Base-by-base conservation (phyloP, 2,329 filamentous ascomycete genomes). In the Arthroderma sp. region DNA sequence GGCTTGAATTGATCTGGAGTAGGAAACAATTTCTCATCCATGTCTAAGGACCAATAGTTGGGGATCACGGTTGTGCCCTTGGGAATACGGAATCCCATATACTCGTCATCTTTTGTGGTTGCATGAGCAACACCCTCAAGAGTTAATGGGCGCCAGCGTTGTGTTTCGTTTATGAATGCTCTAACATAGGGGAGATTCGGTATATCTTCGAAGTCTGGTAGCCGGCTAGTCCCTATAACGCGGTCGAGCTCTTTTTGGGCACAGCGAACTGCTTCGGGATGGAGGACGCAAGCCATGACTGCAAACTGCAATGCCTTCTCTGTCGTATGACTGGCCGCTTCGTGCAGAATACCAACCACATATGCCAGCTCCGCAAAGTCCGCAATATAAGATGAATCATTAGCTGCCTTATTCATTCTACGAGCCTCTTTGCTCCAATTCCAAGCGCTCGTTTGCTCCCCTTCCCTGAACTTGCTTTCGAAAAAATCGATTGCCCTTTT, bases 191-290 rank as follows among this genome's bases (percentile, higher is more conserved):
- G 65, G 1, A 68, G 53, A 1, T 51, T 51, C 0, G 47, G 34
- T 2, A 57, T 65, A 38, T 72, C 70, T 0, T 56, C 50, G 34
- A 64, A 64, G 4, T 53, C 64, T 0, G 63, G 57, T 3, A 64
- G 59, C 0, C 53, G 50, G 27, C 56, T 46, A 1, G 43, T 15
- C 0, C 64, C 66, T 4, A 68, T 33, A 1, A 67, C 63, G 3
- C 49, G 51, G 45, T 69, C 65, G n/a, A 70, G 56, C 43, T 68
- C 65, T 9, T 60, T 58, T 29, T 73, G 67, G 0, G 69, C 69
- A 8, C 8, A 11, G 11, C 8, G 8, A 34, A 34, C 32, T 8
- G 32, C 8, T 11, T 34, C 69, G 50, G 53, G 38, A 30, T 30
- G 27, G n/a, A 40, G 38, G 5, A 40, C 27, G 27, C 2, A 30